Base-by-base conservation (phyloP, 441 rosid species). In the Arabidopsis hybrid region DNA sequence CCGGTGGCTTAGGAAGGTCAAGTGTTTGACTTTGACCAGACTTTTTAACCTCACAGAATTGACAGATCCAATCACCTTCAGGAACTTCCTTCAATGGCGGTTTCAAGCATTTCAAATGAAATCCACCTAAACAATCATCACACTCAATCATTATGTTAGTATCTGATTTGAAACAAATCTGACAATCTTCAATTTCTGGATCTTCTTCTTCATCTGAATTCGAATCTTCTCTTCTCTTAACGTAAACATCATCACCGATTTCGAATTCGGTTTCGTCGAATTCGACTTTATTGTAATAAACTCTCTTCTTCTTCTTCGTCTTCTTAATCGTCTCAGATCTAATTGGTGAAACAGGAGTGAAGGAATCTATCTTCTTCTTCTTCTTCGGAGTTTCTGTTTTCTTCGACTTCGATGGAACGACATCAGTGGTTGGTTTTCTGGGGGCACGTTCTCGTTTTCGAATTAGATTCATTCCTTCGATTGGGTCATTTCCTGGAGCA, bases 41-140 rank as follows among this genome's bases (percentile, higher is more conserved):
- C 81, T 87, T 89, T 69, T 67, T 42, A 1, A 80, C 87, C 84
- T 88, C 82, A 18, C 98, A 95, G 62, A 89, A 92, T 65, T 73
- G 73, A 43, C 98, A 91, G 75, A 84, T 78, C 99, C 99, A 93
- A 68, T 93, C 96, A 52, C 89, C 98, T 71, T 93, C 97, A 0
- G 97, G 99, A 46, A 95, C 91, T 31, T 71, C 78, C 79, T 80
- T 86, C 76, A 95, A 6, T 13, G 97, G 93, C 1, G 95, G 96
- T 39, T 83, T 91, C 91, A 91, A 78, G 76, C 99, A 95, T n/a
- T 83, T 91, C 88, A 95, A 85, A 77, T 93, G 99, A 82, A 91
- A 95, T 26, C 98, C 97, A 63, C 92, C 89, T 32, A 95, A 84
- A 67, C 99, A 93, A 77, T 85, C 87, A 57, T 93, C 98, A 14